phyloP scores from a whole-genome alignment of 2,329 filamentous ascomycete genomes.

The Polytolypa hystricis region DNA sequence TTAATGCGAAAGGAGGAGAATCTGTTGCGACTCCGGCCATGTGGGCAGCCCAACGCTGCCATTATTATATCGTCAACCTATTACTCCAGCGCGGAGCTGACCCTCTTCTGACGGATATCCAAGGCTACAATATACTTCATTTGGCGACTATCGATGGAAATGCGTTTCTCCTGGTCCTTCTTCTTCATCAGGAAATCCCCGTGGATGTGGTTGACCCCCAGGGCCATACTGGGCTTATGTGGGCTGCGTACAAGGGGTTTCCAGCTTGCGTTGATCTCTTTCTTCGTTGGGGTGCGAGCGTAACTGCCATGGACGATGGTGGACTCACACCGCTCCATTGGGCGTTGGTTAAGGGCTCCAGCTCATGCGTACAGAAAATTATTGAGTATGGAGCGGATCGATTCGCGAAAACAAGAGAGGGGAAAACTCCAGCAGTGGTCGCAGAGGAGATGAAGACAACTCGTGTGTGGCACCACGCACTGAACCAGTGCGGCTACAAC shows the following conservation, averaged over 20 bases:
- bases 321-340: conserved; percentile 93
- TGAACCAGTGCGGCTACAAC: conserved; percentile 76
- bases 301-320: conserved; percentile 80
- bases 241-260: conserved; percentile 96
- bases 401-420: conserved; percentile 77
- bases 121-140: conserved; percentile 96
- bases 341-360: conserved; percentile 87
- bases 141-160: conserved; percentile 97
- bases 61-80: conserved; percentile 93
- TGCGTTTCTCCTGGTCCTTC: conserved; percentile 73
- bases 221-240: conserved; percentile 93
- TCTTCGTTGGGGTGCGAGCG: conserved; percentile 87
- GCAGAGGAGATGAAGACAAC: conserved; percentile 83
- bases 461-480: conserved; percentile 68
- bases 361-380: conserved; percentile 81
- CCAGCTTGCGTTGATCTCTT: conserved; percentile 86
- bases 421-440: conserved; percentile 79
- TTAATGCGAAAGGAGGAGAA: conserved; percentile 92
- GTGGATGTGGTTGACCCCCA: conserved; percentile 84
- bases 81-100: conserved; percentile 86
- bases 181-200: conserved; percentile 89
- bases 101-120: conserved; percentile 79
- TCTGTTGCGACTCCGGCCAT: conserved; percentile 87
- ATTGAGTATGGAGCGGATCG: conserved; percentile 92
- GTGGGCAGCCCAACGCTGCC: conserved; percentile 92